Conservation (phyloP, 2,329 filamentous ascomycete species). For the Neopestalotiopsis clavispora region DNA sequence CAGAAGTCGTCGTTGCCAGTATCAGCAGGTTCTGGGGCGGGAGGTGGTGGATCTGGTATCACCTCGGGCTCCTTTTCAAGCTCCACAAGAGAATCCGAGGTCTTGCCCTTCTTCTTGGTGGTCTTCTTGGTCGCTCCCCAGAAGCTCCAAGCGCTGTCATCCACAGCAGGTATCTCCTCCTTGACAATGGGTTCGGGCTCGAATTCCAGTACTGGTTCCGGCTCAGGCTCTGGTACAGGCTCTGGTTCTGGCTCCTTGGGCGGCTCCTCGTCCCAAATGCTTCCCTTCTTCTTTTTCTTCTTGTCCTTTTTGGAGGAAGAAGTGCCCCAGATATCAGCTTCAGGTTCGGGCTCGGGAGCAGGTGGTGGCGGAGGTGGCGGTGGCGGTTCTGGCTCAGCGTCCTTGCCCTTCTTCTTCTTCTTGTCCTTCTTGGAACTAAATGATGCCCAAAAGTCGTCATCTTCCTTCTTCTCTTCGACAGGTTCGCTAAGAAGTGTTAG, state of each 20-base stretch:
- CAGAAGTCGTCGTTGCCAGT: constrained; percentile 27
- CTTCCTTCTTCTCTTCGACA: constrained; percentile 15
- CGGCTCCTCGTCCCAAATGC: constrained; percentile 28
- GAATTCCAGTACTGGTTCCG: constrained; percentile 23
- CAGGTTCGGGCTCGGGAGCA: constrained; percentile 20
- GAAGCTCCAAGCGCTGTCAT: constrained; percentile 57
- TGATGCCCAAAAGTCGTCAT: constrained; percentile 31
- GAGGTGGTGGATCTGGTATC: constrained; percentile 21
- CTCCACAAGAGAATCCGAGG: constrained; percentile 27
- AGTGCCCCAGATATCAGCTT: constrained; percentile 29
- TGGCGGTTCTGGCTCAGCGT: constrained; percentile 13
- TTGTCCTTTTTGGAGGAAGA: constrained; percentile 40
- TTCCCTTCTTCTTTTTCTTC: constrained; percentile 50
- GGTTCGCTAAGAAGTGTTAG: constrained; percentile 2
- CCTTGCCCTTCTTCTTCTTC: constrained; percentile 26
- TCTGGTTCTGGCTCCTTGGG: constrained; percentile 26
- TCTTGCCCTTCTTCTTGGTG: constrained; percentile 39
- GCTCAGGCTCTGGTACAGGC: constrained; percentile 12
- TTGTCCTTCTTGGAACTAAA: constrained; percentile 32
- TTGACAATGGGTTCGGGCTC: constrained; percentile 35
- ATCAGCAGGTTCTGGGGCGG: constrained; percentile 23
- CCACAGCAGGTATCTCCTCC: constrained; percentile 35
- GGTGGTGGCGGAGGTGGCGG: constrained; percentile 10
- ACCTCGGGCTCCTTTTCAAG: constrained; percentile 26
- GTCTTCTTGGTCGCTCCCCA: constrained; percentile 61